Base-by-base conservation (phyloP, 176 grass and related monocot species). In the Panicum miliaceum region DNA sequence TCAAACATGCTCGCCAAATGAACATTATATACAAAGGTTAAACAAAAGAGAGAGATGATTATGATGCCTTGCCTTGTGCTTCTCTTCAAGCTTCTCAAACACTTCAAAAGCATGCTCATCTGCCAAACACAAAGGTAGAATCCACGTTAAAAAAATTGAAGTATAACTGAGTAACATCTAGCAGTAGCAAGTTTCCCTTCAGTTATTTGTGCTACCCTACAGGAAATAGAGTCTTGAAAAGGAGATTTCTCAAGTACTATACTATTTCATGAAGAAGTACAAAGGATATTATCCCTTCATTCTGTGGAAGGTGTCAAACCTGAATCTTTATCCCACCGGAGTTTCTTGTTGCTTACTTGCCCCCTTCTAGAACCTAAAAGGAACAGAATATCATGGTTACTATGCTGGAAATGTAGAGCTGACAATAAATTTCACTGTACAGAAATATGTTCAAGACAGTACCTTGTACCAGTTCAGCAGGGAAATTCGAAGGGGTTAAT, bases 391-490 rank as follows among this genome's bases (percentile, higher is more conserved):
- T 34, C 25, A 64, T 68, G 27, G 32, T 35, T 64, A 68, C 50
- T 64, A 40, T 60, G 26, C 40, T 76, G 20, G 19, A 83, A 83
- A 22, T 60, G 81, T 54, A 23, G 79, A 79, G 27, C 32, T 50
- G 12, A 64, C 12, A 60, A 73, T 34, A 71, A 63, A 8, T 37
- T 71, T 56, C 15, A 27, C 35, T 47, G 18, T 12, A 72, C 25
- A 64, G n/a, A 16, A 37, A 59, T 29, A 45, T 54, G 58, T n/a
- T 88, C 26, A 78, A 76, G 34, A 75, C 12, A 64, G 8, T 86
- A 94, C 92, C 92, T 68, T 94, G 82, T 59, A 90, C 45, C 37
- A 94, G 82, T 86, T 94, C 92, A 15, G 32, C 34, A 80, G 90
- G 90, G 35, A 94, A 92, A 90, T 94, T 94, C 72, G 82, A 47